Conservation (phyloP, 805 yeast genomes). For the Wickerhamomyces bovis region DNA sequence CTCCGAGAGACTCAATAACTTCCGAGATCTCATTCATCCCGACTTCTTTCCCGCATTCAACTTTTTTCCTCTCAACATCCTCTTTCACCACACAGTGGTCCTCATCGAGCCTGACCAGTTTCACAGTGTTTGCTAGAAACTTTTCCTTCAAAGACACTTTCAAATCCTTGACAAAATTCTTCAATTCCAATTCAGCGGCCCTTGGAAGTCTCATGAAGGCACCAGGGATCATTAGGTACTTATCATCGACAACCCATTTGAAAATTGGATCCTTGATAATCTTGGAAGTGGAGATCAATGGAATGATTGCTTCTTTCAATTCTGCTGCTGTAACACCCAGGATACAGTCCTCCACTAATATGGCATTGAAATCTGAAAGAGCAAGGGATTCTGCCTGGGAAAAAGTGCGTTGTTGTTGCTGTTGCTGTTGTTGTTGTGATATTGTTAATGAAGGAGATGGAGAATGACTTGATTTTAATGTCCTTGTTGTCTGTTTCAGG, state of each 20-base stretch:
- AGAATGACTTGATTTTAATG: slow-evolving; percentile 9
- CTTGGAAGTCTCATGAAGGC: slow-evolving; percentile 28
- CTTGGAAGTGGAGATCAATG: slow-evolving; percentile 2
- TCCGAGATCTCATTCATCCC: neutral
- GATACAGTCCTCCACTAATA: slow-evolving; percentile 46
- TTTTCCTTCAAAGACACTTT: slow-evolving; percentile 29
- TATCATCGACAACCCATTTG: slow-evolving; percentile 37
- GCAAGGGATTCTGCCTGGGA: too few relatives aligned
- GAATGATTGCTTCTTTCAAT: slow-evolving; percentile 19
- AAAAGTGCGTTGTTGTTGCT: neutral
- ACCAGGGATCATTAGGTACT: slow-evolving; percentile 31
- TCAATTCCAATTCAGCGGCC: slow-evolving; percentile 38
- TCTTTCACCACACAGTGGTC: slow-evolving; percentile 5
- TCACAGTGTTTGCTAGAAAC: slow-evolving; percentile 45
- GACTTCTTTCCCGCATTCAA: neutral
- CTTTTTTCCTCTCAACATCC: neutral
- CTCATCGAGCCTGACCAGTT: slow-evolving; percentile 37
- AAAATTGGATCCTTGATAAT: slow-evolving; percentile 24
- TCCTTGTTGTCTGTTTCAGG: slow-evolving; percentile 26
- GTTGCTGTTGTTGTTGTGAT: neutral
- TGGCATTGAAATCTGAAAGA: slow-evolving; percentile 40
- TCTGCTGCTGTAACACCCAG: slow-evolving; percentile 41
- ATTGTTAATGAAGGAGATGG: neutral
- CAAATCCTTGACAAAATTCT: slow-evolving; percentile 32
- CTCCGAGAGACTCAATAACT: neutral